Evolutionary conservation across 1,139 yeast species (phyloP).

Genomic region (Geotrichum aggregatum): DNA sequence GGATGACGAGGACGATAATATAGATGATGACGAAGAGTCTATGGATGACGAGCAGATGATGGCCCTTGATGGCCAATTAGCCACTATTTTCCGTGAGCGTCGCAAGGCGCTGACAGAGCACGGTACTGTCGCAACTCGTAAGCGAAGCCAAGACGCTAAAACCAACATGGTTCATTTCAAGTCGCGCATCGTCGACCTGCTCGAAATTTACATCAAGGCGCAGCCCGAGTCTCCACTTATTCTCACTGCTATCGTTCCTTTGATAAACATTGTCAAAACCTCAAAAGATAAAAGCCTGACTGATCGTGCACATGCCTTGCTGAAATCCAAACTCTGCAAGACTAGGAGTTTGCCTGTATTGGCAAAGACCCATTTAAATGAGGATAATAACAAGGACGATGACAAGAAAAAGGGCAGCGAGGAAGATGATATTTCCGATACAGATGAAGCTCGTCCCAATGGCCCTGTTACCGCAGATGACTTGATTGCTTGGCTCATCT

Average conservation of each 20-base stretch:
- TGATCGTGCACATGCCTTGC: constrained; percentile 66
- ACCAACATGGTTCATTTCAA: constrained; percentile 77
- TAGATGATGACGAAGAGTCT: constrained; percentile 63
- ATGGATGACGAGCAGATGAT: constrained; percentile 98
- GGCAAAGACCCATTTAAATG: neutral
- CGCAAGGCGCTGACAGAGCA: constrained; percentile 27
- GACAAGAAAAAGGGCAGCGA: too few relatives aligned
- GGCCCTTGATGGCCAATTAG: constrained; percentile 82
- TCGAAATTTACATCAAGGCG: constrained; percentile 56
- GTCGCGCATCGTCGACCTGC: constrained; percentile 67
- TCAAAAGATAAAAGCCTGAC: constrained; percentile 70
- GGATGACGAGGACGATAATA: constrained; percentile 39
- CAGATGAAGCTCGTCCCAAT: constrained; percentile 31
- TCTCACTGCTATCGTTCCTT: constrained; percentile 52
- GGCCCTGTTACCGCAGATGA: constrained; percentile 22
- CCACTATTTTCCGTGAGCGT: constrained; percentile 75
- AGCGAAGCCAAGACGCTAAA: constrained; percentile 55
- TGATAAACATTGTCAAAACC: constrained; percentile 55
- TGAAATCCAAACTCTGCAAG: constrained; percentile 64
- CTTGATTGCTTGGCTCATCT: constrained; percentile 25
- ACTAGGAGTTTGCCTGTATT: constrained; percentile 35
- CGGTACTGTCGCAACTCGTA: constrained; percentile 25
- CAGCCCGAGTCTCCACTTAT: constrained; percentile 46
- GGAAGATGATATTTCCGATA: constrained; percentile 21
- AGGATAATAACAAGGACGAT: neutral